Evolutionary conservation across 2,329 filamentous ascomycete species (phyloP), one percentile per base, ranked within the genome.

Genomic region (Didymella glomerata): DNA sequence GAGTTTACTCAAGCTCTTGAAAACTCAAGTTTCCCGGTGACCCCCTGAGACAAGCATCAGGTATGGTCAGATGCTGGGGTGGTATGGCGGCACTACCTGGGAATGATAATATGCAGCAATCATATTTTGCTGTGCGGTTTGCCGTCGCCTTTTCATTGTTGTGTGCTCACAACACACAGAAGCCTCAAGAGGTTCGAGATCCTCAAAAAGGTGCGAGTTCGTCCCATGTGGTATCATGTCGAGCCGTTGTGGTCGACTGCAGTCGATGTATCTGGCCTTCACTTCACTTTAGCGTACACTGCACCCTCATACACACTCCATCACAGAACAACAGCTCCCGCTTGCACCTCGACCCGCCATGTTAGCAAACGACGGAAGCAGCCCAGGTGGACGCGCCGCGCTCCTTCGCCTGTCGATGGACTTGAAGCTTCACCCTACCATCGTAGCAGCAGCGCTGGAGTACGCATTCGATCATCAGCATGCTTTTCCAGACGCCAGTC

Each of bases 331-430:
- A 10, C 18, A 40, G 6, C 18, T 9, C 36, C 5, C 13, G 3
- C 36, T 11, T 41, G 16, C 5, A 27, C 27, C 24, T 27, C 24
- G 32, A n/a, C 14, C 1, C 22, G 24, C 8, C 40, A 56, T 56
- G 53, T 47, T 46, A 46, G 28, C 47, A 1, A 16, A 8, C 32
- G 47, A 56, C n/a, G 30, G 41, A n/a, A 47, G 54, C 36, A 57
- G 48, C 20, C 34, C 36, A 10, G n/a, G 24, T n/a, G 54, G 41
- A 20, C 48, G 48, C 18, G 40, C 11, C 11, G 48, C 48, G 10
- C 54, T 57, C 27, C 13, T 52, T 6, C 27, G 34, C 7, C 20
- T 57, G 34, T 22, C 48, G 2, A 18, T 2, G 22, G 27, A 51
- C 14, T n/a, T 57, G 13, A 20, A 47, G 22, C 48, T 57, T 28